Evolutionary conservation across 768 basidiomycete genomes (phyloP).

Genomic region (Boletus huronensis): DNA sequence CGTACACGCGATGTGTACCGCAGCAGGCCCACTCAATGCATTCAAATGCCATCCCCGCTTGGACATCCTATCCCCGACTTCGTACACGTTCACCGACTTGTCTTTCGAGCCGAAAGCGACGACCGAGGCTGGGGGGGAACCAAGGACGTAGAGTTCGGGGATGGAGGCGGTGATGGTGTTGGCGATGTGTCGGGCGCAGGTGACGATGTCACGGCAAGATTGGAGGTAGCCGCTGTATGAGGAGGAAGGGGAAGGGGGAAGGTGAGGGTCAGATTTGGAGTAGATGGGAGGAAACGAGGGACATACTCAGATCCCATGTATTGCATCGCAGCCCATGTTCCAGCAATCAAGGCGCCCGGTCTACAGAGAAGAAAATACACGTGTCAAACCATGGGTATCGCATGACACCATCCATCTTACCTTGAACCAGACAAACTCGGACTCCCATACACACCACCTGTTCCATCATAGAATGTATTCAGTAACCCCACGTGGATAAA

Average conservation of each 20-base stretch:
- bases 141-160: constrained; percentile 84
- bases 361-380: constrained; percentile 34
- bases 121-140: constrained; percentile 85
- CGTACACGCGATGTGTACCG: constrained; percentile 92
- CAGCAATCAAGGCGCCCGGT: constrained; percentile 90
- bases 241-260: too few relatives aligned
- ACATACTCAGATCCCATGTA: constrained; percentile 83
- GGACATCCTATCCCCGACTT: constrained; percentile 87
- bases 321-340: constrained; percentile 95
- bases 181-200: constrained; percentile 66
- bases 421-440: constrained; percentile 88
- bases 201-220: constrained; percentile 82
- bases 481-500: not conserved
- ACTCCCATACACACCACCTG: constrained; percentile 87
- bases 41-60: constrained; percentile 91
- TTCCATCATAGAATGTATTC: not conserved
- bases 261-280: not conserved
- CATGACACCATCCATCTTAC: constrained; percentile 38
- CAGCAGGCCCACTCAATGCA: constrained; percentile 72
- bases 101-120: constrained; percentile 79
- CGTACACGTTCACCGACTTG: constrained; percentile 58
- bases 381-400: not conserved
- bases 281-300: not conserved
- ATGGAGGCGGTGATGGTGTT: constrained; percentile 62
- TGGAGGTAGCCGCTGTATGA: constrained; percentile 72